Percentiles rank a stretch among this genome's conserved stretches.
phyloP scores from a whole-genome alignment of 2,329 filamentous ascomycete genomes.

The Rhinocladiella similis region DNA sequence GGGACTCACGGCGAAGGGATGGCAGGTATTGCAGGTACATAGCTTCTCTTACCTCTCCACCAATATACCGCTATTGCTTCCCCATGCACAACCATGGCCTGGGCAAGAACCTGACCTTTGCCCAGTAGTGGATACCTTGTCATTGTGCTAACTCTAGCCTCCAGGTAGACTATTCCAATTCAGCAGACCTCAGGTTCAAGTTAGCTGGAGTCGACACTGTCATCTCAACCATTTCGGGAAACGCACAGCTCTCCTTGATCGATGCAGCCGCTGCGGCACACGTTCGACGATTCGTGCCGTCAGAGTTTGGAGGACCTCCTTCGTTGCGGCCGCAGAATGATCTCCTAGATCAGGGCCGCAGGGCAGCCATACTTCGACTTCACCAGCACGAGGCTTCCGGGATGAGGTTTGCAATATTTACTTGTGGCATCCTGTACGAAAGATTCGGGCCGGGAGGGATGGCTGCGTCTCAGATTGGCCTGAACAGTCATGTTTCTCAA shows the following conservation, averaged over 20 bases:
- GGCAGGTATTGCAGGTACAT: slow-evolving; percentile 59
- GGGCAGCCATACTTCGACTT: slow-evolving; percentile 58
- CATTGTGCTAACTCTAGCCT: too few species aligned
- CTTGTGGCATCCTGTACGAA: slow-evolving; percentile 75
- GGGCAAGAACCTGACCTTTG: too few species aligned
- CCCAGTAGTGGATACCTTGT: too few species aligned
- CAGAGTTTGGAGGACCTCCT: slow-evolving; percentile 71
- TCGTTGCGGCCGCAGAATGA: slow-evolving; percentile 56
- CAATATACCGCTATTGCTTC: neutral
- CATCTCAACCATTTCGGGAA: slow-evolving; percentile 70
- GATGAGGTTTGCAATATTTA: slow-evolving; percentile 70
- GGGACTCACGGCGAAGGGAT: slow-evolving; percentile 42
- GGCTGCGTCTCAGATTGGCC: slow-evolving; percentile 58
- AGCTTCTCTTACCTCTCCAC: neutral
- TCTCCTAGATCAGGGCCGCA: slow-evolving; percentile 61
- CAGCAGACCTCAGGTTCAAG: slow-evolving; percentile 60
- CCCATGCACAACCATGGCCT: neutral
- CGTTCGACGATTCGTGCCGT: slow-evolving; percentile 70
- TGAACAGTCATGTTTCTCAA: slow-evolving; percentile 52
- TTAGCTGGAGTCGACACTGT: slow-evolving; percentile 73
- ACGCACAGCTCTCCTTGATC: slow-evolving; percentile 68
- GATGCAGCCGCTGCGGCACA: slow-evolving; percentile 65
- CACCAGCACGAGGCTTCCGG: slow-evolving; percentile 52
- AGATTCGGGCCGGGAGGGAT: slow-evolving; percentile 70
- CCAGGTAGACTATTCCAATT: slow-evolving; percentile 63